Evolutionary conservation across 768 basidiomycete species (phyloP), one percentile per base, ranked within the genome.

Genomic region (Gelatoporia subvermispora): DNA sequence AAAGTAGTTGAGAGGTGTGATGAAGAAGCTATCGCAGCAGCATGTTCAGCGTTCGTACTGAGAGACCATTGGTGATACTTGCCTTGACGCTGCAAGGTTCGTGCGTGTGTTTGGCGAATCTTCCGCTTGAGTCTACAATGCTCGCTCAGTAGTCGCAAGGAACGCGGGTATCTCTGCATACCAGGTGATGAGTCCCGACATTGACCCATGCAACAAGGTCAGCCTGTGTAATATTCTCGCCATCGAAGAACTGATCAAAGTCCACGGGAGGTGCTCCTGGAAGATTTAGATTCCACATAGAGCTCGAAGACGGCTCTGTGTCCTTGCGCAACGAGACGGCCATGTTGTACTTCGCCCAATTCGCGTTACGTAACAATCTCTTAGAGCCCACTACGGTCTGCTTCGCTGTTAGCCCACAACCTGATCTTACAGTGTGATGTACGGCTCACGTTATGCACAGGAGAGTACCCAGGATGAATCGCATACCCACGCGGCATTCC

Each of bases 181-280:
- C 77, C 43, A 84, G 65, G 56, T 85, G 83, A 60, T 85, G 83
- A 67, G 73, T 84, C 18, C 83, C 84, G 35, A 85, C 54, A 53
- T 84, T 83, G 45, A 85, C 58, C 81, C 82, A 85, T 16, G 76
- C 75, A 3, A 84, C 82, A 11, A 85, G 62, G 60, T 85, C 84
- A 56, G 81, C 71, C 58, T 85, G 82, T 0, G 74, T 75, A 41
- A 85, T 70, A 48, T 72, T 77, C 64, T 85, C 83, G 5, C 75
- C 77, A 52, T 84, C 72, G 61, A 83, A 84, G 65, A 82, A 82
- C 36, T 72, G 71, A 64, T 80, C 74, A 61, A 81, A 83, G 58
- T 82, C 69, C 42, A 82, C 76, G 10, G 73, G 64, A 4, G 79
- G 80, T 4, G 55, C 52, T 1, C 77, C 81, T 1, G 82, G 81